These are phyloP conservation scores for Verticillium zaregamsianum DNA, from an alignment of 2,329 filamentous ascomycete genomes.

Conservation along the genomic window DNA sequence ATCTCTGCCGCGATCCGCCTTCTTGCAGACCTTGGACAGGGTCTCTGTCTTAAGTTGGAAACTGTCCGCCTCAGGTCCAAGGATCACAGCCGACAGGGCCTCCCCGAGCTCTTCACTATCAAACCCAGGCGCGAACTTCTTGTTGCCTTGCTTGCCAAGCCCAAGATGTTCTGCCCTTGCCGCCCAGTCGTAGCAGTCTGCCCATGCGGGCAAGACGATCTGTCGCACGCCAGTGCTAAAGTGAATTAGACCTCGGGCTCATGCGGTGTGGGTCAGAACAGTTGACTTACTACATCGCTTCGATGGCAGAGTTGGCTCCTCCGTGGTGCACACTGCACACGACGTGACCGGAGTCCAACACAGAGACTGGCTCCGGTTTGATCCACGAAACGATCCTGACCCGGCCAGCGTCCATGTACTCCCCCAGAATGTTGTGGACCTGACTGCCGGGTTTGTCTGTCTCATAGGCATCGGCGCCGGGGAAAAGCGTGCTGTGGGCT, in stretches of 20 bases:
- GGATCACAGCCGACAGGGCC: no score
- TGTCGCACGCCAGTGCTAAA: slow-evolving; percentile 38
- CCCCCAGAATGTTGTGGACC: slow-evolving; percentile 9
- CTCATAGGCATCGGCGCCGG: neutral
- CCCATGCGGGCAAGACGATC: slow-evolving; percentile 40
- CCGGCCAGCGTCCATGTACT: slow-evolving; percentile 15
- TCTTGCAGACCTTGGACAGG: no score
- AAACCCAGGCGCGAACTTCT: slow-evolving; percentile 6
- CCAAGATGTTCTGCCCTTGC: slow-evolving; percentile 38
- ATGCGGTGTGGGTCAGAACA: neutral
- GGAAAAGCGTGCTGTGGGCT: no score
- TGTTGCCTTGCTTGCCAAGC: slow-evolving; percentile 25
- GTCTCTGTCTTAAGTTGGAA: no score
- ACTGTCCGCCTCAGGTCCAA: no score
- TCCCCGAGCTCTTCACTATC: no score
- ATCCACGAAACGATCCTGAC: slow-evolving; percentile 24
- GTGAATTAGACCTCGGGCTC: neutral
- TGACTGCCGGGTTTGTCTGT: slow-evolving; percentile 10
- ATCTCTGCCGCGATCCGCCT: no score
- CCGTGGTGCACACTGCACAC: slow-evolving; percentile 33
- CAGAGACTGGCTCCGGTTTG: slow-evolving; percentile 22
- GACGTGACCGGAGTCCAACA: slow-evolving; percentile 30
- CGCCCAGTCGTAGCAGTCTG: slow-evolving; percentile 41
- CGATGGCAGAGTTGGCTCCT: slow-evolving; percentile 36
- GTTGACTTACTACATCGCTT: slow-evolving; percentile 34